A percentile compares a stretch with the other conserved stretches of the same genome.
phyloP scores from a whole-genome alignment of 108 stramenopile species.

The Aurantiochytrium sp. region DNA sequence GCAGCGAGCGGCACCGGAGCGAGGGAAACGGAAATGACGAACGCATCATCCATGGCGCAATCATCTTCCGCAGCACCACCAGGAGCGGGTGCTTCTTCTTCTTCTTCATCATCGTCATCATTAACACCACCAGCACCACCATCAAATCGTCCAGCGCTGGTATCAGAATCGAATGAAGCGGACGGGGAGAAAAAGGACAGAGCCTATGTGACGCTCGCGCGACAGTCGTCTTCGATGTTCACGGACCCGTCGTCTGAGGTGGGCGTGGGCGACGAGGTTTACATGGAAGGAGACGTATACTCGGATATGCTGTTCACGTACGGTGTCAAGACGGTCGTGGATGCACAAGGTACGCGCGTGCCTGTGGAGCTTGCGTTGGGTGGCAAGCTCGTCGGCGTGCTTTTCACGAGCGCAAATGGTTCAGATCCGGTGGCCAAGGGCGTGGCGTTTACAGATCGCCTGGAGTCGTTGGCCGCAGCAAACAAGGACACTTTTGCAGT shows the following conservation, averaged over 20 bases:
- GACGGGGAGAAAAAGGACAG: neutral
- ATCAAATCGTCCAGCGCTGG: too few species aligned
- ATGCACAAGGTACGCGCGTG: neutral
- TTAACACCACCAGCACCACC: too few species aligned
- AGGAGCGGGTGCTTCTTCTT: too few species aligned
- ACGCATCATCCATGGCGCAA: too few species aligned
- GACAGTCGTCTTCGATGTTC: neutral
- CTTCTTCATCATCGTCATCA: too few species aligned
- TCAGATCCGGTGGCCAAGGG: neutral
- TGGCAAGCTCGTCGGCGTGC: neutral
- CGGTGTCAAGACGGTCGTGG: neutral
- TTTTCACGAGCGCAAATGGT: neutral
- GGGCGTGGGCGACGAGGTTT: neutral
- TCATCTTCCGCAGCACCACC: too few species aligned
- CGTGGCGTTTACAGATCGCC: neutral
- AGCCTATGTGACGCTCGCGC: neutral
- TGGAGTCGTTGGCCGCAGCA: neutral
- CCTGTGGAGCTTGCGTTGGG: neutral
- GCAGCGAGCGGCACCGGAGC: too few species aligned
- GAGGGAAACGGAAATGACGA: too few species aligned
- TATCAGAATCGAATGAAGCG: too few species aligned
- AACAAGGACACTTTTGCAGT: neutral
- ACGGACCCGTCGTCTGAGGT: neutral
- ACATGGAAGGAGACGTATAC: neutral
- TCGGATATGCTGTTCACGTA: conserved; percentile 2